Evolutionary conservation across 1,139 yeast species (phyloP).

Genomic region (Meyerozyma smithsonii): DNA sequence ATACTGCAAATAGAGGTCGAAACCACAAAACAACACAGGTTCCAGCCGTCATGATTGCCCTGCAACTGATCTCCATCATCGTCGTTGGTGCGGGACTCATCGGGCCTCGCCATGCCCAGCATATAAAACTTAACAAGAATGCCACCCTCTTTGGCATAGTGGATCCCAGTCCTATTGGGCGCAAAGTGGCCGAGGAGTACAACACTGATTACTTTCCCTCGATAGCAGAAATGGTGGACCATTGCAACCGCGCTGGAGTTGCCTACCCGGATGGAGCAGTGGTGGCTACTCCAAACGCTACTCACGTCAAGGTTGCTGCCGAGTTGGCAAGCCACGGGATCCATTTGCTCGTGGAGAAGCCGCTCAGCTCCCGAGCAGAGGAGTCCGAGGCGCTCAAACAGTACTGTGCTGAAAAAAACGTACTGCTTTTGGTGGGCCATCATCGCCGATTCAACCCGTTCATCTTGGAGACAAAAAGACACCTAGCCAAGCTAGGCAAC

Average conservation of each 20-base stretch:
- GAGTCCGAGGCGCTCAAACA: slow-evolving; percentile 31
- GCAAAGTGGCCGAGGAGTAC: slow-evolving; percentile 7
- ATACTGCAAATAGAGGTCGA: too few species aligned
- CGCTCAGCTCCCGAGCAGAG: slow-evolving; percentile 26
- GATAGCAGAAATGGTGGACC: slow-evolving; percentile 5
- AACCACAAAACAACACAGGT: not conserved
- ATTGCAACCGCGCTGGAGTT: slow-evolving; percentile 3
- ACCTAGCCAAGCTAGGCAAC: slow-evolving; percentile 25
- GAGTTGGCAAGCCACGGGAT: slow-evolving; percentile 31
- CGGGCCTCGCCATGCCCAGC: slow-evolving; percentile 40
- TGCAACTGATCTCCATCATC: slow-evolving; percentile 17
- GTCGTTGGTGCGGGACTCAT: slow-evolving; percentile 39
- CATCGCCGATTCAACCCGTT: slow-evolving; percentile 38
- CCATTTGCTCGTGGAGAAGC: slow-evolving; percentile 35
- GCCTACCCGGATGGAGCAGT: slow-evolving; percentile 33
- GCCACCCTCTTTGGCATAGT: slow-evolving; percentile 31
- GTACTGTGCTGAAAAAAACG: slow-evolving; percentile 17
- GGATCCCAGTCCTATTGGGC: slow-evolving; percentile 27
- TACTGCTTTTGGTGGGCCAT: slow-evolving; percentile 34
- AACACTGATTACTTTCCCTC: slow-evolving; percentile 4
- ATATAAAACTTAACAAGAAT: slow-evolving; percentile 21
- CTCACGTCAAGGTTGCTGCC: slow-evolving; percentile 30
- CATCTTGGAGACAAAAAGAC: slow-evolving; percentile 30
- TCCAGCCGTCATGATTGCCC: slow-evolving; percentile 12
- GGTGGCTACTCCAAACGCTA: slow-evolving; percentile 38